phyloP scores from a whole-genome alignment of 257 asterid species.

The Solanum dulcamara region DNA sequence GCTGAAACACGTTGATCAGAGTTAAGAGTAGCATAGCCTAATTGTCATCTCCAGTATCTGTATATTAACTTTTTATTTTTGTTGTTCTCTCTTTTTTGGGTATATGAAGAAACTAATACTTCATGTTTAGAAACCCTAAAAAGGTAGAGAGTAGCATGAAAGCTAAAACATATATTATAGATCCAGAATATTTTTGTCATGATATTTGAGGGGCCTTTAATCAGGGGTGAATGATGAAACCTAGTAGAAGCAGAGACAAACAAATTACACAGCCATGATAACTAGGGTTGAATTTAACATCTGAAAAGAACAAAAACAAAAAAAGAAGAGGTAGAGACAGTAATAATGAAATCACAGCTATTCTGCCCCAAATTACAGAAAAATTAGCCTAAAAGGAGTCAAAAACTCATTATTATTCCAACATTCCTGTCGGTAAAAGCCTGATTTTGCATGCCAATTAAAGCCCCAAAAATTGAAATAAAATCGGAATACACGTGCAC shows the following conservation, averaged over 20 bases:
- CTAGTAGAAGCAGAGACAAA: background rate
- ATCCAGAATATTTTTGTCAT: background rate
- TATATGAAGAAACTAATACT: background rate
- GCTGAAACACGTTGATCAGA: background rate
- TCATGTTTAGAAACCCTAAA: background rate
- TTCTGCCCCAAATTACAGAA: background rate
- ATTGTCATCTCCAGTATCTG: background rate
- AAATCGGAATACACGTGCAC: background rate
- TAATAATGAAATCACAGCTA: background rate
- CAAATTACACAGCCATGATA: background rate
- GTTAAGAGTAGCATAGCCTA: background rate
- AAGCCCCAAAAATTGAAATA: background rate
- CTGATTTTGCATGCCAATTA: background rate
- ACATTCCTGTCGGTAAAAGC: background rate
- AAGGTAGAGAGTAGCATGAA: background rate
- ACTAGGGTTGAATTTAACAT: background rate
- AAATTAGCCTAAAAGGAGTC: background rate
- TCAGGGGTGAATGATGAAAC: background rate
- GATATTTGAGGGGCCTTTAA: background rate
- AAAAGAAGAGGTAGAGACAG: background rate
- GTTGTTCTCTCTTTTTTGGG: background rate
- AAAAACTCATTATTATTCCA: background rate
- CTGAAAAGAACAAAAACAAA: background rate
- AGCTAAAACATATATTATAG: background rate
- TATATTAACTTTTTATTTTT: background rate